These are phyloP conservation scores for Candida germanica DNA, from an alignment of 805 yeast species.

Conservation along the genomic window DNA sequence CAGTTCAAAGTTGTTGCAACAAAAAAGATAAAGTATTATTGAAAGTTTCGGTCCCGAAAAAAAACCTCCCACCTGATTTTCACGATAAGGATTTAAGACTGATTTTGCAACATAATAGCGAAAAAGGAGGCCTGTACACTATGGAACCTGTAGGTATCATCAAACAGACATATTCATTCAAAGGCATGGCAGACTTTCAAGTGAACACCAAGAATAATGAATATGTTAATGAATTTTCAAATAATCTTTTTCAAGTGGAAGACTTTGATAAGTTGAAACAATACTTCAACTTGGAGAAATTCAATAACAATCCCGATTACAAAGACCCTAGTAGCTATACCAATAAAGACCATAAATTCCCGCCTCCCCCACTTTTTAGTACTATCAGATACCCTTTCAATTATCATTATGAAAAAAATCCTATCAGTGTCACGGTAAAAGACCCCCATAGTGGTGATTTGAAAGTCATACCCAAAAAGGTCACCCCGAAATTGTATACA, in stretches of 20 bases:
- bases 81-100: constrained; percentile 40
- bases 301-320: constrained; percentile 27
- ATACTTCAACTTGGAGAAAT: constrained; percentile 23
- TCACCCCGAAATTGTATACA: constrained; percentile 50
- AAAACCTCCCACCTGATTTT: constrained; percentile 39
- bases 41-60: constrained; percentile 60
- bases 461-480: constrained; percentile 43
- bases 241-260: constrained; percentile 20
- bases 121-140: constrained; percentile 27
- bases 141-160: constrained; percentile 66
- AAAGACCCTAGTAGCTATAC: constrained; percentile 20
- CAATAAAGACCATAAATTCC: constrained; percentile 52
- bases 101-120: constrained; percentile 31
- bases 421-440: constrained; percentile 47
- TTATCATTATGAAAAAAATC: constrained; percentile 75
- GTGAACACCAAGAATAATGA: constrained; percentile 55
- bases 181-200: constrained; percentile 89
- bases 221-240: constrained; percentile 23
- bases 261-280: constrained; percentile 23
- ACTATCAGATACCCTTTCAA: constrained; percentile 72
- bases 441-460: constrained; percentile 59
- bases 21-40: constrained; percentile 56
- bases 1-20: constrained; percentile 53
- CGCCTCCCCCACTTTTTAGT: constrained; percentile 87
- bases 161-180: constrained; percentile 67